Evolutionary conservation across 345 rosid genomes (phyloP).

Genomic region (Pistacia vera): DNA sequence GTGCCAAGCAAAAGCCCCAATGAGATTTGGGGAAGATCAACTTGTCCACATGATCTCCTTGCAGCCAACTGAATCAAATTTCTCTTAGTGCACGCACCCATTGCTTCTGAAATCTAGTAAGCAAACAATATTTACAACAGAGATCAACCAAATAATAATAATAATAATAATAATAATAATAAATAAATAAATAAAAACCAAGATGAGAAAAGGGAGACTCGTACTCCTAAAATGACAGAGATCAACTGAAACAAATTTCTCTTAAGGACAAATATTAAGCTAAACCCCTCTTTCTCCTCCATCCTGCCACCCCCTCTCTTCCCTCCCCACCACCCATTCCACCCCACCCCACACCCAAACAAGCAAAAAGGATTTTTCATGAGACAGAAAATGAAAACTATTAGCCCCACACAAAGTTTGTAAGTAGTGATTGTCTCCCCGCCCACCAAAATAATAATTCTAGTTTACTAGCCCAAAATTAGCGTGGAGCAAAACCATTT

Average conservation of each 20-base stretch:
- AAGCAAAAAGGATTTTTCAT: too few relatives aligned
- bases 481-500: neutral
- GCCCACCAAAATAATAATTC: neutral
- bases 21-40: slow-evolving; percentile 80
- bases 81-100: slow-evolving; percentile 72
- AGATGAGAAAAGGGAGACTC: neutral
- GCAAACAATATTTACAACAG: slow-evolving; percentile 19
- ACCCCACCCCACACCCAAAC: too few relatives aligned
- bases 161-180: too few relatives aligned
- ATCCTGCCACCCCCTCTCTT: neutral
- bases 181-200: neutral
- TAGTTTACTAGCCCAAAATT: neutral
- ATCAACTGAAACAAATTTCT: too few relatives aligned
- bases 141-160: neutral
- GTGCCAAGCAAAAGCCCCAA: slow-evolving; percentile 82
- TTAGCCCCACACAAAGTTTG: too few relatives aligned
- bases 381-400: too few relatives aligned
- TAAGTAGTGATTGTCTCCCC: neutral
- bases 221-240: too few relatives aligned
- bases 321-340: too few relatives aligned
- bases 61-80: slow-evolving; percentile 70
- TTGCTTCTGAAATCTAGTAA: slow-evolving; percentile 85
- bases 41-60: slow-evolving; percentile 50
- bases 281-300: neutral
- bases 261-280: too few relatives aligned